phyloP scores from a whole-genome alignment of 352 stramenopile species.

The Globisporangium iwayamae region DNA sequence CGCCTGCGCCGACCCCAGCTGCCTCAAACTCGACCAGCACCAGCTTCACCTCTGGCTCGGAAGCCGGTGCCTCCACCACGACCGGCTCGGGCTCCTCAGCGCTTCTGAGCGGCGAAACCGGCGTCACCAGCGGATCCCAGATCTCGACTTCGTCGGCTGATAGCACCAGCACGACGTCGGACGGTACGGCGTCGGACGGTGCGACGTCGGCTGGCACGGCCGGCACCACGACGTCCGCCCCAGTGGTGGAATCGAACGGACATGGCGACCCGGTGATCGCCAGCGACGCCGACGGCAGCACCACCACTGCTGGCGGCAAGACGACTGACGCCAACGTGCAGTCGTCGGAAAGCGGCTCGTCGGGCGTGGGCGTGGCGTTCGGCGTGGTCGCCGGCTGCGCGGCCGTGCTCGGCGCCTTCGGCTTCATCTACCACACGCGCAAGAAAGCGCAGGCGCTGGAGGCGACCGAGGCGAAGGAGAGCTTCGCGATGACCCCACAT shows the following conservation, averaged over 20 bases:
- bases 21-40: not conserved
- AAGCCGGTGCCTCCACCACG: not conserved
- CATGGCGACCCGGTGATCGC: slow-evolving; percentile 20
- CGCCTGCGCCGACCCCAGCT: slow-evolving; percentile 7
- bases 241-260: not conserved
- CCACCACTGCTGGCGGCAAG: slow-evolving; percentile 21
- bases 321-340: slow-evolving; percentile 35
- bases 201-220: not conserved
- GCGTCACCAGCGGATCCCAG: not conserved
- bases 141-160: not conserved
- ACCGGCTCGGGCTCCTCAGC: not conserved
- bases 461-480: slow-evolving; percentile 42
- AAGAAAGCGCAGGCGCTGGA: slow-evolving; percentile 62
- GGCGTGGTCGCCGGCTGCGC: slow-evolving; percentile 21
- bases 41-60: slow-evolving; percentile 2
- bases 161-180: not conserved
- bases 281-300: slow-evolving; percentile 10
- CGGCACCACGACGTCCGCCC: not conserved
- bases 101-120: not conserved
- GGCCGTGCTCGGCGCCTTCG: slow-evolving; percentile 51
- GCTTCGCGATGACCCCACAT: slow-evolving; percentile 41
- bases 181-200: not conserved
- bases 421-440: slow-evolving; percentile 77
- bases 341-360: slow-evolving; percentile 22
- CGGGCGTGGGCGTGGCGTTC: not conserved